Base-by-base conservation (phyloP, 2,329 filamentous ascomycete genomes). In the Claviceps fusiformis region DNA sequence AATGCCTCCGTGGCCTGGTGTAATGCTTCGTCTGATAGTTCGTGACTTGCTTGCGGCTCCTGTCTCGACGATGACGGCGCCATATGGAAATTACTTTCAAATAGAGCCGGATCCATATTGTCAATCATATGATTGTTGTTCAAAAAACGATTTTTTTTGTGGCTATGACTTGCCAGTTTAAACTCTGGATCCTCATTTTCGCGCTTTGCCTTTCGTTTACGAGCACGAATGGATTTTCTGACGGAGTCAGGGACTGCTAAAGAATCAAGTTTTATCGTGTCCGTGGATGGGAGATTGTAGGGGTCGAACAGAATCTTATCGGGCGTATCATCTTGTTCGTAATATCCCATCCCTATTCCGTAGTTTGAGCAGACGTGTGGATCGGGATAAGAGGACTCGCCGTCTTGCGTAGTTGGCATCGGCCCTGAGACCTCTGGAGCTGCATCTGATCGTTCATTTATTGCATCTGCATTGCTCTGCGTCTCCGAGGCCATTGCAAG, bases 271-370 rank as follows among this genome's bases (percentile, higher is more conserved):
- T 66, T 62, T 54, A 79, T 62, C 11, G 67, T 65, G 4, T 77
- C 75, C 4, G 71, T 69, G 13, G 74, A 68, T 5, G 79, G 79
- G 33, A 72, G 71, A 59, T 81, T 75, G 61, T 81, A 82, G 9
- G 75, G 75, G 58, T 83, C 77, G 56, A 82, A 83, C 3, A 82
- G 64, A 63, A 82, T 82, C 61, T 71, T 78, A 63, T 82, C 78
- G 1, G 75, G 73, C 27, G 73, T 74, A 59, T 80, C 76, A 57
- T 80, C 77, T 60, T 80, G 78, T 55, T 82, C 75, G 62, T 82
- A 83, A 64, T 82, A 82, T 10, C 78, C 79, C 71, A 80, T 77
- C 17, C 80, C 80, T 59, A 82, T 77, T 37, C 76, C 71, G 52
- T 76, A 75, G n/a, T 69, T 70, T 45, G 67, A 69, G 43, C 74